A percentile compares a stretch with the other conserved stretches of the same genome.
Conservation (phyloP, 257 asterid genomes). For the Echites panduratus region DNA sequence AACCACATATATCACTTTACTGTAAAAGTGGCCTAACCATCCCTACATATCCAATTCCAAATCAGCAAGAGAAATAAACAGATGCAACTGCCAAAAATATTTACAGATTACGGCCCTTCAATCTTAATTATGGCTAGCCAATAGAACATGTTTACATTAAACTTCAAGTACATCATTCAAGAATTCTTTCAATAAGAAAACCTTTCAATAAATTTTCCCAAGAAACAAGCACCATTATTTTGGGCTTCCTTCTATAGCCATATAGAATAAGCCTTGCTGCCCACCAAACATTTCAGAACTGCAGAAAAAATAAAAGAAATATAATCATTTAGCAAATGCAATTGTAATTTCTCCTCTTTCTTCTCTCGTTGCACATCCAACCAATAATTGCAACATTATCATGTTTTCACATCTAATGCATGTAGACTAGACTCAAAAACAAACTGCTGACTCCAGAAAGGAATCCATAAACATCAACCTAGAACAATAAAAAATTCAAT, state of each 20-base stretch:
- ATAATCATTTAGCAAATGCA: neutral
- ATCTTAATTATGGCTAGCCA: neutral
- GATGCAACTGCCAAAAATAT: neutral
- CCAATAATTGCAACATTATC: neutral
- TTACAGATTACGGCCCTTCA: neutral
- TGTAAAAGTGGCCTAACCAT: neutral
- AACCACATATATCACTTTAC: neutral
- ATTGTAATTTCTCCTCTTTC: neutral
- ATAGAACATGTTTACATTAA: no score
- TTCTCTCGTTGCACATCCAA: neutral
- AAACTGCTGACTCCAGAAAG: neutral
- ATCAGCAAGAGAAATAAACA: neutral
- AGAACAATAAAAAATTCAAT: neutral
- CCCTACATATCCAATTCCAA: neutral
- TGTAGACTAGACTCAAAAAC: neutral
- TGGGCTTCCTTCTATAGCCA: neutral
- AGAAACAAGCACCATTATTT: neutral
- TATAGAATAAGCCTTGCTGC: neutral
- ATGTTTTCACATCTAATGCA: neutral
- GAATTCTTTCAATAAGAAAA: neutral
- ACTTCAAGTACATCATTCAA: neutral
- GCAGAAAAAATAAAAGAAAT: neutral
- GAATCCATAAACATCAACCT: neutral
- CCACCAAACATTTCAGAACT: neutral
- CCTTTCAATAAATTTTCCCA: neutral